phyloP scores from a whole-genome alignment of 2,329 filamentous ascomycete species.

The Fusarium liriodendri region DNA sequence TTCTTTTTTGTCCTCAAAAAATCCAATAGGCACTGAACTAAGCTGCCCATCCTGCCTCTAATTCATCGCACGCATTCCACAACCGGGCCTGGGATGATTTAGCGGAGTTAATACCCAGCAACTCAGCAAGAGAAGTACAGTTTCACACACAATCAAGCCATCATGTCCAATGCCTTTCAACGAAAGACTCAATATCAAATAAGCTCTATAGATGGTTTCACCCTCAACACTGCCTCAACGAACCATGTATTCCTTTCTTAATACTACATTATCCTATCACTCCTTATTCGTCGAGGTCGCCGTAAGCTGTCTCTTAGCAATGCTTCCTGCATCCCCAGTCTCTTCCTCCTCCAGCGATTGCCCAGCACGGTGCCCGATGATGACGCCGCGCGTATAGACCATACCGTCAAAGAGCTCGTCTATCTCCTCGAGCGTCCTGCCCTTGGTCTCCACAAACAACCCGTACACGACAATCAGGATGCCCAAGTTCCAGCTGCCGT shows the following conservation, averaged over 20 bases:
- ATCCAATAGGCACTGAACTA: too few species aligned
- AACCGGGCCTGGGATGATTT: too few species aligned
- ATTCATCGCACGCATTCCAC: too few species aligned
- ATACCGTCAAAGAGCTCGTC: constrained; percentile 14
- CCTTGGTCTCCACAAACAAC: constrained; percentile 19
- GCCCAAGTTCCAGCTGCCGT: constrained; percentile 13
- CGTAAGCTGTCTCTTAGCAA: background rate
- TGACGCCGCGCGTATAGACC: background rate
- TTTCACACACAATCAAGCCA: too few species aligned
- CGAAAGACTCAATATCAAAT: too few species aligned
- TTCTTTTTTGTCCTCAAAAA: too few species aligned
- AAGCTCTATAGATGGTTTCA: too few species aligned
- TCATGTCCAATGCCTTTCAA: too few species aligned
- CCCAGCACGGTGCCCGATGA: background rate
- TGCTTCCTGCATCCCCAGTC: background rate
- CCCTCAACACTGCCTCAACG: too few species aligned
- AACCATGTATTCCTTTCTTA: background rate
- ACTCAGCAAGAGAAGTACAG: too few species aligned
- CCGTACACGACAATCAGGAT: constrained; percentile 7
- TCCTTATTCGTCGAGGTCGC: background rate
- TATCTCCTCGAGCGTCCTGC: constrained; percentile 18
- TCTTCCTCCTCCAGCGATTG: background rate
- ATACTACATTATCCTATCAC: background rate
- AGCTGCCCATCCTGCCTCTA: too few species aligned
- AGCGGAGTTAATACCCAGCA: too few species aligned